Base-by-base conservation (phyloP, 768 basidiomycete genomes). In the Termitomyces sp. region DNA sequence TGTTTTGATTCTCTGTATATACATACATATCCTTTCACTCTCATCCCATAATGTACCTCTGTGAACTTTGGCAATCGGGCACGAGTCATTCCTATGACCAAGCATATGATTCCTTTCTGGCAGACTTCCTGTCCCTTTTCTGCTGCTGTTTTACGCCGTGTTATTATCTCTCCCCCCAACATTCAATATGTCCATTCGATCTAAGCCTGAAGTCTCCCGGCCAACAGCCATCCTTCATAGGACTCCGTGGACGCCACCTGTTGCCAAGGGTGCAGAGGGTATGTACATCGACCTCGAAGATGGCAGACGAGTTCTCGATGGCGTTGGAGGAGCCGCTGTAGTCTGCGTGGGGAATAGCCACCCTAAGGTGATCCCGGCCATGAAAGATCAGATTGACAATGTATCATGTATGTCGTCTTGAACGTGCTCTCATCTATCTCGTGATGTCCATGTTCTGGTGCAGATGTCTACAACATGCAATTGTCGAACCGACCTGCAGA, bases 401-500 rank as follows among this genome's bases (percentile, higher is more conserved):
- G 73, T 93, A 42, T 76, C 89, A 22, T 94, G 91, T 92, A 62
- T 52, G 86, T 75, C 45, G 86, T 75, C 45, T 16, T 24, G 29
- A 55, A 18, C n/a, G 29, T 41, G 44, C 29, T 52, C 15, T 47
- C 28, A 48, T 31, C 41, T 33, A 36, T 5, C 29, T 29, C 3
- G 6, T 41, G 6, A 24, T 13, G n/a, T 34, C n/a, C 42, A 33
- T 36, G 15, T 20, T 29, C 31, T 33, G 5, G 29, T 51, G 2
- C 52, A 92, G 92, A 93, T 79, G 87, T 91, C 5, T 94, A 92
- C 66, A 92, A 88, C 61, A 86, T 91, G 83, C 91, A 93, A 66
- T 68, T 92, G 20, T 86, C 90, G 8, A 93, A 84, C 62, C 77
- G 84, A 54, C 89, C 92, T 50, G 91, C 93, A 12, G 92, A 94